These are phyloP conservation scores for Baudoinia panamericana DNA, from an alignment of 495 filamentous ascomycete genomes.

Conservation along the genomic window DNA sequence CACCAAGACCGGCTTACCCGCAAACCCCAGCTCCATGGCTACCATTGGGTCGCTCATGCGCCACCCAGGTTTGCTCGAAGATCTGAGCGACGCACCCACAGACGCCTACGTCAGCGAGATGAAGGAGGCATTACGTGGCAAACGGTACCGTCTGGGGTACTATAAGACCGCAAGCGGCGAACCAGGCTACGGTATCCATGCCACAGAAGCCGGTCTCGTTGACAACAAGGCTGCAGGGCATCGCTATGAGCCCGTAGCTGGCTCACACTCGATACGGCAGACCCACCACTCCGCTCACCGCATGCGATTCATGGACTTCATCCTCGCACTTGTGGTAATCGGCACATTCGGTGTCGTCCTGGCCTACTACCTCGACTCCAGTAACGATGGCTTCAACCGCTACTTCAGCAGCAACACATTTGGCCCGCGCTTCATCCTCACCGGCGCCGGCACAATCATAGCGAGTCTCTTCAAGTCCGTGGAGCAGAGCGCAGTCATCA, in stretches of 20 bases:
- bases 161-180: constrained; percentile 1
- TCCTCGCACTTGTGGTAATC: constrained; percentile 27
- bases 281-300: neutral
- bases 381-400: constrained; percentile 31
- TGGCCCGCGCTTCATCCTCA: constrained; percentile 36
- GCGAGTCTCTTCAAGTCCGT: constrained; percentile 34
- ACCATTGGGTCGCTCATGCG: constrained; percentile 6
- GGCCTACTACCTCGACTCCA: constrained; percentile 32
- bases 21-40: constrained; percentile 8
- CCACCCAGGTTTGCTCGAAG: constrained; percentile 1
- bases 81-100: neutral
- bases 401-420: constrained; percentile 36
- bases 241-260: neutral
- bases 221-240: neutral
- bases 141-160: neutral
- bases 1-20: constrained; percentile 6
- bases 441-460: constrained; percentile 31
- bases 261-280: neutral
- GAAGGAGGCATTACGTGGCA: neutral
- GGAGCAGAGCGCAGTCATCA: constrained; percentile 22
- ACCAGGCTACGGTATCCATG: constrained; percentile 3
- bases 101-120: neutral
- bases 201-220: neutral
- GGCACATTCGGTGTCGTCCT: constrained; percentile 31
- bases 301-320: constrained; percentile 7